Evolutionary conservation across 768 basidiomycete species (phyloP), one percentile per base, ranked within the genome.

Genomic region (Phaeotremella skinneri): DNA sequence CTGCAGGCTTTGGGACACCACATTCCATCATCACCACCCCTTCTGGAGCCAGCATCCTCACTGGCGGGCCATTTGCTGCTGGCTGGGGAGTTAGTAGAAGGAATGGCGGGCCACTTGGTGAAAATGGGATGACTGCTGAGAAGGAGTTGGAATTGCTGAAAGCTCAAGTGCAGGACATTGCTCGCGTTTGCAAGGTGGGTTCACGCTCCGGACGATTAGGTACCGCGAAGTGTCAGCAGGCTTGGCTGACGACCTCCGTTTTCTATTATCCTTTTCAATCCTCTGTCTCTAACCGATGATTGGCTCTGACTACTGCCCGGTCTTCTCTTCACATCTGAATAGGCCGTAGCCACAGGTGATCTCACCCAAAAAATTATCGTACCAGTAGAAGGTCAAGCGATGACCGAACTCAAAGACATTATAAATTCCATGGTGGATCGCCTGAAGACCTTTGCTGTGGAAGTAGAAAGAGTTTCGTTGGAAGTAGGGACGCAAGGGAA

Each of bases 391-490:
- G 87, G 88, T 59, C 83, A 84, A 49, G 86, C 87, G 45, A 88
- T 89, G 87, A 83, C 85, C 1, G 86, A 89, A 73, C 81, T 89
- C 66, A 88, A 89, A 79, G 87, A 77, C 27, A 74, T 74, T 42
- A 74, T 74, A 61, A 74, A 74, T 45, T 64, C 69, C 27, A 74
- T 74, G 85, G 85, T 85, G 62, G 85, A 86, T 72, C 82, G 84
- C 67, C 81, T 97, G 27, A 85, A 87, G 56, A 87, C 88, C 69
- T 94, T 97, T 76, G 91, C 93, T 32, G 86, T 87, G 73, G 90
- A 92, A 75, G 90, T 92, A 34, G 91, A 90, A 58, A 84, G 91
- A 58, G 91, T 94, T 75, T 74, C 70, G 39, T 69, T 80, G 30
- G 79, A 79, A 49, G 77, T 78, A 54, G 79, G 80, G 29, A 79